Percentiles rank a stretch among this genome's conserved stretches.
Conservation (phyloP, 805 yeast genomes). For the Ogataea sp. region DNA sequence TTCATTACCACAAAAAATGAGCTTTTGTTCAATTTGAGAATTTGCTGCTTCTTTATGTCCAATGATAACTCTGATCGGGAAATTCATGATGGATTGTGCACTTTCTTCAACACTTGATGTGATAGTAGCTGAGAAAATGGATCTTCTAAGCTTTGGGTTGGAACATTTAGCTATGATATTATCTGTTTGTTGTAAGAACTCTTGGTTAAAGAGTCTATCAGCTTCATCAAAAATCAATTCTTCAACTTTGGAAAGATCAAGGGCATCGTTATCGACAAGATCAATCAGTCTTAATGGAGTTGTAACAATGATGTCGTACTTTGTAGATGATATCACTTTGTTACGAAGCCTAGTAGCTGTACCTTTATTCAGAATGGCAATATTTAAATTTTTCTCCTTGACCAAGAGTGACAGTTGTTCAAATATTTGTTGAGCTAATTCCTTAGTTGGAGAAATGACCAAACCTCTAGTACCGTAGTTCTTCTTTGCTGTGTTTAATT, state of each 20-base stretch:
- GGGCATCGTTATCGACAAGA: slow-evolving; percentile 50
- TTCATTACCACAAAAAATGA: slow-evolving; percentile 86
- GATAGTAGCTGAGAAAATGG: slow-evolving; percentile 91
- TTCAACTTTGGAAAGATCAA: slow-evolving; percentile 60
- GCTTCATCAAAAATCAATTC: slow-evolving; percentile 90
- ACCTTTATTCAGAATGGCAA: slow-evolving; percentile 64
- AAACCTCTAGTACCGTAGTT: slow-evolving; percentile 60
- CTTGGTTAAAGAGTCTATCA: slow-evolving; percentile 81
- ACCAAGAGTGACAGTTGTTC: slow-evolving; percentile 56
- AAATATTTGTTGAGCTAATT: slow-evolving; percentile 80
- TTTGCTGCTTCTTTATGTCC: slow-evolving; percentile 95
- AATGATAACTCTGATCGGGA: slow-evolving; percentile 78
- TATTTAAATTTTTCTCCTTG: slow-evolving; percentile 46
- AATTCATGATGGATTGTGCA: slow-evolving; percentile 77
- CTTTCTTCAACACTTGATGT: slow-evolving; percentile 89
- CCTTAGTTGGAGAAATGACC: slow-evolving; percentile 90
- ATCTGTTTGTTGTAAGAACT: slow-evolving; percentile 88
- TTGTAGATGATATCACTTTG: slow-evolving; percentile 47
- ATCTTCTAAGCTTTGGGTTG: slow-evolving; percentile 46
- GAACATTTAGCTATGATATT: slow-evolving; percentile 59
- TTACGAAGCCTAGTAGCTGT: slow-evolving; percentile 60
- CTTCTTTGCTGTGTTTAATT: slow-evolving; percentile 20
- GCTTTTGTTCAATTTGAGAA: slow-evolving; percentile 68
- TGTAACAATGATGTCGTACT: slow-evolving; percentile 73
- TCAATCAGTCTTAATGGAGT: slow-evolving; percentile 89